Evolutionary conservation across 129 eudicot genomes (phyloP), one percentile per base, ranked within the genome.

Genomic region (Mikania micrantha): DNA sequence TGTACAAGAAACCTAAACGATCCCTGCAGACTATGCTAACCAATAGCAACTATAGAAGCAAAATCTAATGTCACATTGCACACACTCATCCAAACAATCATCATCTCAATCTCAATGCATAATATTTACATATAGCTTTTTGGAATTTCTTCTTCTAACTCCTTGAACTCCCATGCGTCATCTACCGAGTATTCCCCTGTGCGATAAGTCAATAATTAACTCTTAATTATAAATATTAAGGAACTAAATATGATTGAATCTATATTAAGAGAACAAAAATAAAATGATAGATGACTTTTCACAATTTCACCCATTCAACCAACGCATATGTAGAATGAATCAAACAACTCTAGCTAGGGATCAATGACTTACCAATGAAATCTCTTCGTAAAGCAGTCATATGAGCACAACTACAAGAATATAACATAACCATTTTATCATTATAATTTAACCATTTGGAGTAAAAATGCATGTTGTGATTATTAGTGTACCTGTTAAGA

Each of bases 161-260:
- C 95, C 45, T 81, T 76, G 49, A 93, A 93, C 16, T 89, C 98
- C 95, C 91, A 93, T 13, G 98, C 96, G 82, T 88, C 96, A 70
- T 84, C 95, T 28, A 92, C 98, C 15, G 79, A 67, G 64, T 86
- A 93, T 79, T 93, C 87, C 47, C 98, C 98, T 93, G 80, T 17
- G 69, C 74, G 49, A 60, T 13, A 39, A 19, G 56, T 12, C 13
- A 1, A 60, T 36, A 61, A n/a, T n/a, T n/a, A n/a, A n/a, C n/a
- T n/a, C n/a, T n/a, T n/a, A n/a, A n/a, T n/a, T n/a, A n/a, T n/a
- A n/a, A n/a, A n/a, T n/a, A n/a, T n/a, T n/a, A n/a, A n/a, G n/a
- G n/a, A n/a, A n/a, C n/a, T n/a, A n/a, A n/a, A n/a, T n/a, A n/a
- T n/a, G n/a, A n/a, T n/a, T n/a, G n/a, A n/a, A n/a, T n/a, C 31